phyloP scores from a whole-genome alignment of 306 rosid species.

The Fagus crenata region DNA sequence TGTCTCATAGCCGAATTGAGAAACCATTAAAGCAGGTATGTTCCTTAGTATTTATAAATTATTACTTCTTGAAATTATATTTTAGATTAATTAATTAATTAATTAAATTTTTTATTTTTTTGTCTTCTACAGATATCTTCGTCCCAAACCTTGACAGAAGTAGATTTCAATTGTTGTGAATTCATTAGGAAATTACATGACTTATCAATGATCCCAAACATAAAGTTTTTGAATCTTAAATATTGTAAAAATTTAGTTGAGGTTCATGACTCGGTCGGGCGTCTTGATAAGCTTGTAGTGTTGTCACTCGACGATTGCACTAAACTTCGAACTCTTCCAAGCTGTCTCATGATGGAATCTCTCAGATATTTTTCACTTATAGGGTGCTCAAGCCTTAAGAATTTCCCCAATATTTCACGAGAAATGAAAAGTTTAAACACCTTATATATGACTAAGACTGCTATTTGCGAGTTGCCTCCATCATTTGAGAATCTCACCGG shows the following conservation, averaged over 20 bases:
- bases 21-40: constrained; percentile 18
- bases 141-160: accelerated
- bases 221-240: not conserved
- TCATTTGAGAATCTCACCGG: constrained; percentile 41
- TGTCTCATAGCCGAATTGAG: constrained; percentile 27
- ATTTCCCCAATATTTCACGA: constrained; percentile 17
- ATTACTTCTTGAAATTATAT: too few species aligned
- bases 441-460: not conserved
- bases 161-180: not conserved
- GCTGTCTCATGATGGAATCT: constrained; percentile 9
- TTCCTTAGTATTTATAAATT: too few species aligned
- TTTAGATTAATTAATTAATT: too few species aligned
- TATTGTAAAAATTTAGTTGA: constrained; percentile 5
- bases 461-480: constrained; percentile 3
- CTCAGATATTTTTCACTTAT: not conserved
- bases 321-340: constrained; percentile 12
- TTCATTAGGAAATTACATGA: not conserved
- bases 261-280: constrained; percentile 9
- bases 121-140: too few species aligned
- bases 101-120: too few species aligned
- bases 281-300: not conserved
- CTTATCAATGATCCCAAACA: not conserved
- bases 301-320: accelerated
- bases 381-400: constrained; percentile 1
- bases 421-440: not conserved